Base-by-base conservation (phyloP, 495 filamentous ascomycete species). In the Aspergillus kassunensis region DNA sequence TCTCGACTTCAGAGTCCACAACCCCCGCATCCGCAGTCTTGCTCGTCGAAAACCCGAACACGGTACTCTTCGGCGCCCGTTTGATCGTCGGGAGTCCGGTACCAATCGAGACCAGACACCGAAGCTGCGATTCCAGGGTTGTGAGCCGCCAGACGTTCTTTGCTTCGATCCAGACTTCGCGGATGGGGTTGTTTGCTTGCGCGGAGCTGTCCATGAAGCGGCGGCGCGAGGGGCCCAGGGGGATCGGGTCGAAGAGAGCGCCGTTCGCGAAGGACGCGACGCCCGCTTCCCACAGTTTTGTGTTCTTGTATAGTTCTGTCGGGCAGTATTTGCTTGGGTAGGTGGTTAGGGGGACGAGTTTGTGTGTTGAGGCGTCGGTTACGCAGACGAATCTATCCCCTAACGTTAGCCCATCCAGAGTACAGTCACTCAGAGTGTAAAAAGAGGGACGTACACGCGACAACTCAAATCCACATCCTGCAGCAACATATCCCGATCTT, bases 381-480 rank as follows among this genome's bases (percentile, higher is more conserved):
- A 72, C 72, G 52, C 75, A 81, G 24, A 80, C 69, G 44, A 80
- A 80, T 20, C 78, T 82, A 24, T 33, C 24, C 10, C 13, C 1
- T 27, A 50, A 35, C 56, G 31, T 34, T 16, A 47, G 20, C n/a
- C n/a, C n/a, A n/a, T n/a, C 49, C 44, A n/a, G 36, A 23, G 35
- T 15, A 35, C 5, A 13, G 2, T 37, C 20, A 11, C 27, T 25
- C 1, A 43, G 39, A 6, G 40, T 0, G 24, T 10, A 35, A 30
- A 1, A 21, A 12, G 45, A 43, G 23, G 34, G 9, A 56, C 49
- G 47, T 63, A 76, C 69, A 74, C 69, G 57, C 66, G 63, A 58
- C 63, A 69, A 10, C 59, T 53, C 50, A 53, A 53, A 50, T 68
- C 65, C 23, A 44, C 21, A 49, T 79, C 71, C 53, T 69, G 64